Percentiles rank a stretch among this genome's conserved stretches.
Evolutionary conservation across 345 rosid species (phyloP).

Genomic region (Citrus maxima): DNA sequence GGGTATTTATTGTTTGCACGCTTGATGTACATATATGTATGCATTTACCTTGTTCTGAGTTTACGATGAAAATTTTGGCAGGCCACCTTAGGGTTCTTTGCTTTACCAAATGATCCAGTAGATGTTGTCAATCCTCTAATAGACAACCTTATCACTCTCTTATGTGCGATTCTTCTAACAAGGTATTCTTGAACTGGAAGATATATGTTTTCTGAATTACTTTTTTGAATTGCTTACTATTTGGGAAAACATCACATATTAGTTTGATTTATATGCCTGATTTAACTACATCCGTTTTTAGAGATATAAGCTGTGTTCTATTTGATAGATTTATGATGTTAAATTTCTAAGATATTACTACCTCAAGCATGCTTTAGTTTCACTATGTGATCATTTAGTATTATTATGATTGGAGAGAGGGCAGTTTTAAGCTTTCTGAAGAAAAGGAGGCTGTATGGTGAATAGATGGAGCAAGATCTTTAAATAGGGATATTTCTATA

Average conservation of each 20-base stretch:
- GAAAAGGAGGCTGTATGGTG: not conserved
- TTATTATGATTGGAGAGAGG: not conserved
- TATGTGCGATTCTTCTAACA: constrained; percentile 94
- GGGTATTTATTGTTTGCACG: not conserved
- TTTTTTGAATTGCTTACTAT: not conserved
- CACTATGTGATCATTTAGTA: not conserved
- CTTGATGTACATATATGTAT: not conserved
- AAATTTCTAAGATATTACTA: not conserved
- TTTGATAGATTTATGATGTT: not conserved
- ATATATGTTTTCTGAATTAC: not conserved
- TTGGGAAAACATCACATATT: not conserved
- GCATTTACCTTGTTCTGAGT: not conserved
- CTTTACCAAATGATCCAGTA: constrained; percentile 80
- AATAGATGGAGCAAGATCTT: not conserved
- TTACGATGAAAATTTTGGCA: constrained; percentile 33
- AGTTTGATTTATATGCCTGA: not conserved
- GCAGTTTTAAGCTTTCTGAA: not conserved
- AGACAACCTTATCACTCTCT: constrained; percentile 85
- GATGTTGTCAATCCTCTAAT: constrained; percentile 86
- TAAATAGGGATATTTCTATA: not conserved
- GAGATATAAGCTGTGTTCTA: not conserved
- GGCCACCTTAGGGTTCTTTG: constrained; percentile 98
- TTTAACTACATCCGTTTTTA: not conserved
- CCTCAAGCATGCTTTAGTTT: not conserved
- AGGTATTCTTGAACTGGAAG: constrained; percentile 49